A percentile compares a stretch with the other conserved stretches of the same genome.
These are phyloP conservation scores for Schizochytrium sp. DNA, from an alignment of 108 stramenopile species.

Conservation along the genomic window DNA sequence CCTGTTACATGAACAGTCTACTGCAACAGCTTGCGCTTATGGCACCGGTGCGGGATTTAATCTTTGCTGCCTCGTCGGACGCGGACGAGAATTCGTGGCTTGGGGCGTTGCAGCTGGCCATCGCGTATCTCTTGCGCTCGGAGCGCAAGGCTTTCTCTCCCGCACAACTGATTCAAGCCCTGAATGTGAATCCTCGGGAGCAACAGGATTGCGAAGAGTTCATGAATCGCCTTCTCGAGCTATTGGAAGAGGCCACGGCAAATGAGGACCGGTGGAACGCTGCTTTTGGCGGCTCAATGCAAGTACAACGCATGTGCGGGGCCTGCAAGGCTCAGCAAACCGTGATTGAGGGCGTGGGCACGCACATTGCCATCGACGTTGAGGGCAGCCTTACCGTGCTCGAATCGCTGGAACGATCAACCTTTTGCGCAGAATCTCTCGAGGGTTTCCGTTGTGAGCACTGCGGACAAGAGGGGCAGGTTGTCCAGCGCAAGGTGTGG, in stretches of 20 bases:
- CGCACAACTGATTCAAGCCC: neutral
- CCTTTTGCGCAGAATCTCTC: neutral
- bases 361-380: constrained; percentile 7
- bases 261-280: neutral
- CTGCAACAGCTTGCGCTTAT: constrained; percentile 37
- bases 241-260: neutral
- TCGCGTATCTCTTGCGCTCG: neutral
- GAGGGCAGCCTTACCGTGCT: neutral
- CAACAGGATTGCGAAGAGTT: constrained; percentile 11
- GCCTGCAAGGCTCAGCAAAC: neutral
- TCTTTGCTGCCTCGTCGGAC: neutral
- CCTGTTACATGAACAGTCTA: constrained; percentile 94
- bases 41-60: neutral
- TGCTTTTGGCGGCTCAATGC: neutral
- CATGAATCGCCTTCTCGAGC: constrained; percentile 2
- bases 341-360: neutral
- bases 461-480: neutral
- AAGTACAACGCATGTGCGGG: neutral
- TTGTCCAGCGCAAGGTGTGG: neutral
- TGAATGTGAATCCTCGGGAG: neutral
- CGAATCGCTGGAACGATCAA: neutral
- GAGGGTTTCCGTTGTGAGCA: neutral
- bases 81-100: neutral
- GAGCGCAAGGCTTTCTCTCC: neutral
- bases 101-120: neutral